Evolutionary conservation across 208 protist species (phyloP).

Genomic region (Acanthamoeba sp.): DNA sequence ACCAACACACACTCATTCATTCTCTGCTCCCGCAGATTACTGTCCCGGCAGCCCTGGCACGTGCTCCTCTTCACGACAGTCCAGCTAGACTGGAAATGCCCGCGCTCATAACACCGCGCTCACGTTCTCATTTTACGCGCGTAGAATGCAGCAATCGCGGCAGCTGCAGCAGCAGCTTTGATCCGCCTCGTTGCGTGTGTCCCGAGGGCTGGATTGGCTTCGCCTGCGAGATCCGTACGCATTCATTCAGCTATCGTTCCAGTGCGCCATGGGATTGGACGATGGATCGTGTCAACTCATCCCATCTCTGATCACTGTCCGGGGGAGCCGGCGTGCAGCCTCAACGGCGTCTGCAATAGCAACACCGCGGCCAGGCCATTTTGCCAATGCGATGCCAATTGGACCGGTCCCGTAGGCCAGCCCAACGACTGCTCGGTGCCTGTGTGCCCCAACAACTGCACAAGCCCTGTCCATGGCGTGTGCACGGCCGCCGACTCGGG

Average conservation of each 20-base stretch:
- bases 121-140: background rate
- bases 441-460: background rate
- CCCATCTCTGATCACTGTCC: background rate
- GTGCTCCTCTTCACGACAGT: background rate
- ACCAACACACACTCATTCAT: background rate
- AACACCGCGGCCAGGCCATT: background rate
- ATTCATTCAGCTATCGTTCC: background rate
- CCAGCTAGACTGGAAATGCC: too few relatives aligned
- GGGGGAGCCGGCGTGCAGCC: background rate
- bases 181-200: background rate
- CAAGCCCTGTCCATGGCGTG: background rate
- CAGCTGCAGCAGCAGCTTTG: background rate
- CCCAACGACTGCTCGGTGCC: conserved; percentile 11
- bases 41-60: background rate
- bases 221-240: conserved; percentile 1
- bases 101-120: background rate
- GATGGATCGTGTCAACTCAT: background rate
- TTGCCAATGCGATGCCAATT: background rate
- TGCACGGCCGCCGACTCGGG: background rate
- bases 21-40: background rate
- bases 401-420: background rate
- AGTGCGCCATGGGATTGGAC: background rate
- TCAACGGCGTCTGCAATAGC: background rate
- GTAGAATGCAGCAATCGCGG: background rate
- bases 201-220: background rate